A percentile compares a stretch with the other conserved stretches of the same genome.
These are phyloP conservation scores for Trichoderma afroharzianum DNA, from an alignment of 2,329 filamentous ascomycete species.

Conservation along the genomic window DNA sequence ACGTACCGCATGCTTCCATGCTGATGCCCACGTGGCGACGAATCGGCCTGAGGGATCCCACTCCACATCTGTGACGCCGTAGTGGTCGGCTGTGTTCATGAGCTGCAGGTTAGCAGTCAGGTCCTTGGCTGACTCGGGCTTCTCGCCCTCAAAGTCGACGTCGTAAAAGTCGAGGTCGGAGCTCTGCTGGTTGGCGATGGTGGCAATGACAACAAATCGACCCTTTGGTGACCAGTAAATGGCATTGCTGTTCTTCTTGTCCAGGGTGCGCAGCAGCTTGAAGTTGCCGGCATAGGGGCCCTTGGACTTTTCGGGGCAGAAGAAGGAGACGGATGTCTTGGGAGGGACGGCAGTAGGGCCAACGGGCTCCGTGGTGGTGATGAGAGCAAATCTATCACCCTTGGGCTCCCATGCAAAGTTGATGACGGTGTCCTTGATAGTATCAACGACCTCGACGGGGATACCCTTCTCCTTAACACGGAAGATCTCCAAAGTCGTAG, in stretches of 20 bases:
- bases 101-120: slow-evolving; percentile 90
- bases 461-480: slow-evolving; percentile 96
- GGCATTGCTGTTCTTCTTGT: slow-evolving; percentile 99
- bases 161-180: slow-evolving; percentile 98
- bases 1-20: slow-evolving; percentile 93
- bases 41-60: slow-evolving; percentile 97
- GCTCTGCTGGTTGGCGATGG: slow-evolving; percentile 86
- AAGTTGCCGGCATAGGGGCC: slow-evolving; percentile 80
- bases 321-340: slow-evolving; percentile 94
- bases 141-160: slow-evolving; percentile 96
- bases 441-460: slow-evolving; percentile 95
- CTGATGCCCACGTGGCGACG: slow-evolving; percentile 86
- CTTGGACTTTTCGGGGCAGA: slow-evolving; percentile 94
- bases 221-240: slow-evolving; percentile 99
- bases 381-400: slow-evolving; percentile 94
- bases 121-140: slow-evolving; percentile 88
- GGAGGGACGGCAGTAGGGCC: slow-evolving; percentile 77
- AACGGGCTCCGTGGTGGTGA: slow-evolving; percentile 83
- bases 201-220: slow-evolving; percentile 90
- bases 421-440: slow-evolving; percentile 96
- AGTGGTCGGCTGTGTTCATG: slow-evolving; percentile 92
- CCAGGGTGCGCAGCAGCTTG: slow-evolving; percentile 88
- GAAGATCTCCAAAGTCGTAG: slow-evolving; percentile 98
- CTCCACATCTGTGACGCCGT: slow-evolving; percentile 94
- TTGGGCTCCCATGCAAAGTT: slow-evolving; percentile 99